phyloP scores from a whole-genome alignment of 257 asterid species.

The Cynanchum wilfordii region DNA sequence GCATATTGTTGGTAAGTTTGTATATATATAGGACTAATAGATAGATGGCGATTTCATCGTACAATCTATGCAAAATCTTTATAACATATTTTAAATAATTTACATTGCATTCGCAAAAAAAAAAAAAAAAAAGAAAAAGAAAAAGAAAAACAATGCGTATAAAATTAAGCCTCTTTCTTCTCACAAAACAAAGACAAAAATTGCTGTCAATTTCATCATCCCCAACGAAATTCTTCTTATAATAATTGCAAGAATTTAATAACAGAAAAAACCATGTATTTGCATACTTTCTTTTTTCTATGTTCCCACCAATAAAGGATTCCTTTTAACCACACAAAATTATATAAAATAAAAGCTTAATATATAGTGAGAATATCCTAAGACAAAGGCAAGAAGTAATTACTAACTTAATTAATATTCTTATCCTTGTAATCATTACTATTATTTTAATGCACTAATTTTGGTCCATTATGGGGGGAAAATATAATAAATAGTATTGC shows the following conservation, averaged over 20 bases:
- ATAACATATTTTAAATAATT: background rate
- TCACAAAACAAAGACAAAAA: slow-evolving; percentile 5
- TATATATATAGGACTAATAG: background rate
- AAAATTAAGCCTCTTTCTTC: slow-evolving; percentile 6
- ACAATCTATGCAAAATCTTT: slow-evolving; percentile 9
- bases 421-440: background rate
- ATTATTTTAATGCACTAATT: background rate
- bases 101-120: no score
- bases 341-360: background rate
- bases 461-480: background rate
- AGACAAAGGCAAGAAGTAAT: background rate
- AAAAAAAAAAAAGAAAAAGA: no score
- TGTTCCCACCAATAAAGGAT: slow-evolving; percentile 19
- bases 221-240: slow-evolving; percentile 13
- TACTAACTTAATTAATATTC: background rate
- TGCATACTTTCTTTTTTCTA: slow-evolving; percentile 6
- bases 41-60: slow-evolving; percentile 11
- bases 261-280: background rate
- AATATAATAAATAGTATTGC: background rate
- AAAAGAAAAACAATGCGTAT: slow-evolving; percentile 6
- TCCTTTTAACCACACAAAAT: slow-evolving; percentile 1
- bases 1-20: no score
- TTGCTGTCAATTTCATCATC: slow-evolving; percentile 17
- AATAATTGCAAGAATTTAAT: background rate
- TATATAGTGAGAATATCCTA: background rate